phyloP scores from a whole-genome alignment of 139 green algal genomes.

The Pleodorina starrii region DNA sequence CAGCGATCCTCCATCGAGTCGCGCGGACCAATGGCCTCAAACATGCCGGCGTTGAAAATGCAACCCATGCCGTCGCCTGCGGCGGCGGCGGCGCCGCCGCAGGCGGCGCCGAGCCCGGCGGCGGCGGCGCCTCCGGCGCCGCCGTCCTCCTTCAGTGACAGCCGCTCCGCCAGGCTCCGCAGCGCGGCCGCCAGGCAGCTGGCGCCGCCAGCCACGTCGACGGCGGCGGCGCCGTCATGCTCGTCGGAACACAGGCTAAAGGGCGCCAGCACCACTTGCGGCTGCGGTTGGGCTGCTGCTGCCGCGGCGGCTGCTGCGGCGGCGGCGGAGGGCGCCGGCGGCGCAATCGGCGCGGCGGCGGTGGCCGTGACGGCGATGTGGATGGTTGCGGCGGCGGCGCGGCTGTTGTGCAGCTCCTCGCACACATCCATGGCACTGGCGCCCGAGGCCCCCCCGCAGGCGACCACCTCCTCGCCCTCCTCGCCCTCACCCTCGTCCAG shows the following conservation, averaged over 20 bases:
- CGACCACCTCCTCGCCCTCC: not conserved
- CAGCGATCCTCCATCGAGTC: slow-evolving; percentile 88
- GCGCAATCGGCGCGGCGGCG: too few species aligned
- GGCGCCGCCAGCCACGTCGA: not conserved
- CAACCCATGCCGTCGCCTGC: not conserved
- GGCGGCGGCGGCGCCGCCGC: not conserved
- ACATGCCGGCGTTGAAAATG: slow-evolving; percentile 31
- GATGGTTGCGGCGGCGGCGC: not conserved
- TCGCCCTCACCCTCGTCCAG: not conserved
- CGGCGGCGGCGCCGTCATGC: not conserved
- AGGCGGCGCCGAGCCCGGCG: not conserved
- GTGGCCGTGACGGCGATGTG: not conserved
- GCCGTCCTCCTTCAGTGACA: not conserved
- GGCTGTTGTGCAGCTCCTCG: not conserved
- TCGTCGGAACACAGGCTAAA: not conserved
- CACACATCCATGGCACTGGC: not conserved
- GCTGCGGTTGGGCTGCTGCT: not conserved
- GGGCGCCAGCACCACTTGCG: not conserved
- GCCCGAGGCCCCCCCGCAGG: not conserved
- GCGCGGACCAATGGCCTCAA: slow-evolving; percentile 59
- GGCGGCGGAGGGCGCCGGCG: too few species aligned
- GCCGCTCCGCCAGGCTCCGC: too few species aligned
- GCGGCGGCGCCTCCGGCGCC: not conserved
- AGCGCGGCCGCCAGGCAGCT: not conserved
- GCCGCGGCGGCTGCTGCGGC: not conserved